Evolutionary conservation across 2,329 filamentous ascomycete genomes (phyloP).

Genomic region (Parasarocladium wereldwijsianum): DNA sequence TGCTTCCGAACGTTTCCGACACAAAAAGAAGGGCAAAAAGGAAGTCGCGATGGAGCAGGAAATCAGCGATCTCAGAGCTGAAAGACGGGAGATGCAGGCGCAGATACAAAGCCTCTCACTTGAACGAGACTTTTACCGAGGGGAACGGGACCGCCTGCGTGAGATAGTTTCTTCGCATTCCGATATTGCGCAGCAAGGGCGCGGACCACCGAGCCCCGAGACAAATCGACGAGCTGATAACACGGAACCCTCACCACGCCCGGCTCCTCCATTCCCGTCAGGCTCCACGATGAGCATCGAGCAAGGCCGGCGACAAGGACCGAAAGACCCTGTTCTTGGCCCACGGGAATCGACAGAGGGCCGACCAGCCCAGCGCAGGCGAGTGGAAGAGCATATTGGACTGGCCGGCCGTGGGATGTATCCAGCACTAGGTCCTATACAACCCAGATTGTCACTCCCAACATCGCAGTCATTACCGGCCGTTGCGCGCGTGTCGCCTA

Average conservation of each 20-base stretch:
- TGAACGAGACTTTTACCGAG: slow-evolving; percentile 59
- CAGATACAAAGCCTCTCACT: slow-evolving; percentile 37
- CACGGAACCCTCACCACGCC: background rate
- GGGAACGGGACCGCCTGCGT: slow-evolving; percentile 56
- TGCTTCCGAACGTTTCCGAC: slow-evolving; percentile 69
- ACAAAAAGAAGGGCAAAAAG: slow-evolving; percentile 69
- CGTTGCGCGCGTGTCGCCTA: too few species aligned
- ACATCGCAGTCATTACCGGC: too few species aligned
- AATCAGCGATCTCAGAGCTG: slow-evolving; percentile 53
- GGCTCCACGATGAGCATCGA: too few species aligned
- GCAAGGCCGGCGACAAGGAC: too few species aligned
- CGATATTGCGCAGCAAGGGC: slow-evolving; percentile 36
- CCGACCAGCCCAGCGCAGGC: too few species aligned
- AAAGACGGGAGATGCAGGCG: slow-evolving; percentile 48
- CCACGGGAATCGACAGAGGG: too few species aligned
- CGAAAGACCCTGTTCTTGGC: too few species aligned
- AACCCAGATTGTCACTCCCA: too few species aligned
- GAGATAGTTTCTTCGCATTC: slow-evolving; percentile 49
- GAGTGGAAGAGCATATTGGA: too few species aligned
- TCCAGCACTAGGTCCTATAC: too few species aligned
- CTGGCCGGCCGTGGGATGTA: too few species aligned
- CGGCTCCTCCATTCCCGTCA: slow-evolving; percentile 15
- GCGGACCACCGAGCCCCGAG: slow-evolving; percentile 36
- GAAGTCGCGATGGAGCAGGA: slow-evolving; percentile 57
- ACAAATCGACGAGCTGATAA: slow-evolving; percentile 15